Percentiles rank a stretch among this genome's conserved stretches.
Evolutionary conservation across 1,284 basidiomycete species (phyloP).

Genomic region (Phylloboletellus chloephorus): DNA sequence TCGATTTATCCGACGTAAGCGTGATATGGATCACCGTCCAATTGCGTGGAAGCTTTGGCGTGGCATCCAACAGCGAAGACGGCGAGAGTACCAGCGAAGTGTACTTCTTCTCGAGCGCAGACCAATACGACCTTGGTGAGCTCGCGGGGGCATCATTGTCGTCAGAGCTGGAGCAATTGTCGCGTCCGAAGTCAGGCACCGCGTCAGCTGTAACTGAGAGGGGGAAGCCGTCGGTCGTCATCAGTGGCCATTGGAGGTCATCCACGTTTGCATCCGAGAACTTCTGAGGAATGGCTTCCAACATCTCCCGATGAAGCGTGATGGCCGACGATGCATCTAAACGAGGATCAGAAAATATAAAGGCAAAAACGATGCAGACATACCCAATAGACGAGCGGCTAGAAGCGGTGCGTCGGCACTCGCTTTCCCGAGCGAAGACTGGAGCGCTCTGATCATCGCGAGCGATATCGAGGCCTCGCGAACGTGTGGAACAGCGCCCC

Average conservation of each 20-base stretch:
- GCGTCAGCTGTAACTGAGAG: constrained; percentile 20
- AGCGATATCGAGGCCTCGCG: constrained; percentile 70
- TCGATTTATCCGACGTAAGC: constrained; percentile 76
- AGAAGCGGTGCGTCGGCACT: constrained; percentile 46
- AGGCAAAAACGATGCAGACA: constrained; percentile 14
- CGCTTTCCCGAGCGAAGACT: constrained; percentile 69
- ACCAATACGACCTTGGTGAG: constrained; percentile 33
- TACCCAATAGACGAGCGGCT: constrained; percentile 66
- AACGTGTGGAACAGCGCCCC: constrained; percentile 63
- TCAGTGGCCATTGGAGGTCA: constrained; percentile 65
- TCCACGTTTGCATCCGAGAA: constrained; percentile 44
- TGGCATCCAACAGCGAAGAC: constrained; percentile 13
- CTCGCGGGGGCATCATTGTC: constrained; percentile 38
- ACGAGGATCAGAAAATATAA: not conserved
- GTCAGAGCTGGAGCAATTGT: constrained; percentile 15
- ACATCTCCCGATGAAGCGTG: constrained; percentile 75
- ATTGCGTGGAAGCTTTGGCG: constrained; percentile 56
- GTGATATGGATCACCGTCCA: constrained; percentile 88
- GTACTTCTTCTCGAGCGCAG: constrained; percentile 36
- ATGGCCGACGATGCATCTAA: constrained; percentile 66
- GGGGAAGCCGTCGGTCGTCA: constrained; percentile 41
- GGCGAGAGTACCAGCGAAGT: constrained; percentile 19
- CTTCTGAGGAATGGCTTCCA: constrained; percentile 66
- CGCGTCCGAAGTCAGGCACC: not conserved
- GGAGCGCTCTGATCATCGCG: constrained; percentile 68